Conservation (phyloP, 768 basidiomycete genomes). For the Boletus vinaceobasis region DNA sequence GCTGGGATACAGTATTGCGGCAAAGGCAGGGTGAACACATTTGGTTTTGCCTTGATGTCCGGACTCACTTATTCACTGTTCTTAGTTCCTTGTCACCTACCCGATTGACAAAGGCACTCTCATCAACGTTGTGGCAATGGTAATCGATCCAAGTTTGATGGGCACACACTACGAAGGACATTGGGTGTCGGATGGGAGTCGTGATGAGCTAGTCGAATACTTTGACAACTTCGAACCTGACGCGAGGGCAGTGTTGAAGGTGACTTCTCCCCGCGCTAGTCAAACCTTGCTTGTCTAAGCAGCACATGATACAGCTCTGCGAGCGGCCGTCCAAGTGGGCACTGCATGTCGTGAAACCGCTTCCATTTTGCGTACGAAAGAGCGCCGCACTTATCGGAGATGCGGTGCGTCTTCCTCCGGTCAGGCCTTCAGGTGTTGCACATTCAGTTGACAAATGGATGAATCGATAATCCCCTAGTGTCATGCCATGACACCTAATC, state of each 20-base stretch:
- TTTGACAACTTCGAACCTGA: constrained; percentile 38
- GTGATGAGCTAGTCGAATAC: constrained; percentile 29
- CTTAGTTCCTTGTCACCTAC: constrained; percentile 39
- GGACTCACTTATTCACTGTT: background rate
- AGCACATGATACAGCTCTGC: constrained; percentile 27
- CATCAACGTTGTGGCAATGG: constrained; percentile 37
- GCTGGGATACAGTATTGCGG: constrained; percentile 8
- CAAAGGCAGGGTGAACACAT: constrained; percentile 4
- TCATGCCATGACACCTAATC: constrained; percentile 25
- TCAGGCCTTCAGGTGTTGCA: background rate
- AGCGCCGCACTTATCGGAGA: constrained; percentile 49
- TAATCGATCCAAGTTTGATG: constrained; percentile 26
- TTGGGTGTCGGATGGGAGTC: constrained; percentile 27
- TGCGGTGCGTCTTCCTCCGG: constrained; percentile 31
- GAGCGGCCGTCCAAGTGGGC: constrained; percentile 42
- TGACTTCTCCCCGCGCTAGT: background rate
- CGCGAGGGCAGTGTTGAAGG: constrained; percentile 27
- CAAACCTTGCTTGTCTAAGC: background rate
- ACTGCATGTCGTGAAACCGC: constrained; percentile 39
- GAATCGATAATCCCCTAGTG: background rate
- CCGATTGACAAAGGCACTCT: constrained; percentile 36
- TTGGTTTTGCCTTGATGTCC: background rate
- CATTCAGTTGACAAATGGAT: background rate
- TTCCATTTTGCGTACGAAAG: constrained; percentile 38
- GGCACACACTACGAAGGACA: constrained; percentile 32